Conservation (phyloP, 106 monocot genomes). For the Iris macrosiphon region DNA sequence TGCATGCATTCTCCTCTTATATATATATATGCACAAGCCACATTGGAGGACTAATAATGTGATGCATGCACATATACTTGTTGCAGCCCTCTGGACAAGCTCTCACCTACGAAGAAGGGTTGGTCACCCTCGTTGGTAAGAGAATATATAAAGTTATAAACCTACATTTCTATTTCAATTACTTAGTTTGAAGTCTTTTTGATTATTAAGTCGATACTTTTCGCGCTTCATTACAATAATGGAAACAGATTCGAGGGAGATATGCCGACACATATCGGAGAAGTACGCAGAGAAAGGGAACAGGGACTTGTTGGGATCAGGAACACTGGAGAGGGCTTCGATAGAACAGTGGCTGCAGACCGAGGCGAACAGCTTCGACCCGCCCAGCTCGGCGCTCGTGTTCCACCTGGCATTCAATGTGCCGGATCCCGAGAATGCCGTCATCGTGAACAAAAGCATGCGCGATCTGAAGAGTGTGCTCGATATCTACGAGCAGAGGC, state of each 20-base stretch:
- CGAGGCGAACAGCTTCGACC: slow-evolving; percentile 34
- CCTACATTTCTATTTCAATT: too few species aligned
- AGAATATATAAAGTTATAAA: neutral
- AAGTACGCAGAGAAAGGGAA: slow-evolving; percentile 49
- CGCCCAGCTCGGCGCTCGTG: slow-evolving; percentile 38
- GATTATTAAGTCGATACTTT: too few species aligned
- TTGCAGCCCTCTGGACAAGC: slow-evolving; percentile 16
- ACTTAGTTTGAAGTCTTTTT: too few species aligned
- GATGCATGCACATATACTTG: neutral
- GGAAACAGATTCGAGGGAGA: too few species aligned
- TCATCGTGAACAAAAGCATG: slow-evolving; percentile 12
- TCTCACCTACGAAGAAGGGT: slow-evolving; percentile 14
- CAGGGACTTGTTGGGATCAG: slow-evolving; percentile 31
- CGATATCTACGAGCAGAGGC: slow-evolving; percentile 42
- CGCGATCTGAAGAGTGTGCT: slow-evolving; percentile 34
- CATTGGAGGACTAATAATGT: neutral
- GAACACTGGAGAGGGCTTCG: slow-evolving; percentile 26
- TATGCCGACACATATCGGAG: too few species aligned
- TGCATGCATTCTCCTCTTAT: neutral
- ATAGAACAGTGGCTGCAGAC: slow-evolving; percentile 28
- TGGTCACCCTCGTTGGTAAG: slow-evolving; percentile 12
- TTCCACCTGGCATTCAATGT: slow-evolving; percentile 59
- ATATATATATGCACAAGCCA: too few species aligned
- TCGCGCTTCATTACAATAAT: too few species aligned
- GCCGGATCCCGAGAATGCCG: neutral